Evolutionary conservation across 768 basidiomycete species (phyloP).

Genomic region (Artomyces pyxidatus): DNA sequence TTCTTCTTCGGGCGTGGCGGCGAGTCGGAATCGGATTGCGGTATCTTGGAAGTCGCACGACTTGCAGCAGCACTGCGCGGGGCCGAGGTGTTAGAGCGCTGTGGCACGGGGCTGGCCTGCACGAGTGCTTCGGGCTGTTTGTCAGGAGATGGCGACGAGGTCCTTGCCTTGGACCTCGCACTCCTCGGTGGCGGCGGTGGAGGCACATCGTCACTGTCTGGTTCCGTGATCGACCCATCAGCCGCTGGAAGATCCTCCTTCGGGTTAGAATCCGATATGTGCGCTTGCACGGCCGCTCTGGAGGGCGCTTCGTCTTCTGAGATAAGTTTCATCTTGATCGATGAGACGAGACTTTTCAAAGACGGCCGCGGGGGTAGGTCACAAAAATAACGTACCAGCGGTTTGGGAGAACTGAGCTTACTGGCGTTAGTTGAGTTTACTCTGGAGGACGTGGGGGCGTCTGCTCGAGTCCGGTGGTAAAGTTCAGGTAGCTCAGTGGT

Average conservation of each 20-base stretch:
- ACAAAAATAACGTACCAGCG: neutral
- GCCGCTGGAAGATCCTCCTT: conserved; percentile 11
- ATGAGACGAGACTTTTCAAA: neutral
- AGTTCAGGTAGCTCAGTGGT: no score
- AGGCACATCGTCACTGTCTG: conserved; percentile 16
- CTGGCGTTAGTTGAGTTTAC: no score
- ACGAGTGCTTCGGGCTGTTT: neutral
- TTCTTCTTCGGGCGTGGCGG: conserved; percentile 39
- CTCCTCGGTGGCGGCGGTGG: conserved; percentile 2
- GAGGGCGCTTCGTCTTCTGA: neutral
- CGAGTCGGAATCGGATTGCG: conserved; percentile 39
- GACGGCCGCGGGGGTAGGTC: no score
- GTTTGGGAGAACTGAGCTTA: neutral
- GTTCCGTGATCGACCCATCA: conserved; percentile 37
- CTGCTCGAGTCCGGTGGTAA: no score
- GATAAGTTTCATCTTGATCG: neutral
- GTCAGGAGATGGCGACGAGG: neutral
- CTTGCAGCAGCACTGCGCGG: neutral
- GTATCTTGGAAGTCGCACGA: neutral
- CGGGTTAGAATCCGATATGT: neutral
- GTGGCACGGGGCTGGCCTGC: conserved; percentile 2
- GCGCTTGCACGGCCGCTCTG: neutral
- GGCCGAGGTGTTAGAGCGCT: neutral
- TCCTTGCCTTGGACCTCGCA: neutral
- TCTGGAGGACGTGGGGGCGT: no score